Base-by-base conservation (phyloP, 2,329 filamentous ascomycete genomes). In the Ophiostoma piceae region DNA sequence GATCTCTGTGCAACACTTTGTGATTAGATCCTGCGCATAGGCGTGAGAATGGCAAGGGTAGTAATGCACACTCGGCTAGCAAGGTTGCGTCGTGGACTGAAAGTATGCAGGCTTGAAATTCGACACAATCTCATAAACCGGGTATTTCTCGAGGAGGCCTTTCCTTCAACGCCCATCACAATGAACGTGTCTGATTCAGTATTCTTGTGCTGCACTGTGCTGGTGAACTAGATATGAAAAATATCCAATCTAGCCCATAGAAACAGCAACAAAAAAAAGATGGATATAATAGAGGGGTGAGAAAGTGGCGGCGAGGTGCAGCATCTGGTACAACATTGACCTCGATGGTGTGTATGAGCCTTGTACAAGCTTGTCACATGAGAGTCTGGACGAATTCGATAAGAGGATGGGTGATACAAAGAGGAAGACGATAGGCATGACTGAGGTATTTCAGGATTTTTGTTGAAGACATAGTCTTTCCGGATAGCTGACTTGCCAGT, bases 31-130 rank as follows among this genome's bases (percentile, higher is more conserved):
- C 68, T 71, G 70, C 70, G 67, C 67, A 26, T 29, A 5, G 26
- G 9, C 51, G 35, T 35, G 19, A 26, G 32, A 47, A 26, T 5
- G 26, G 14, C 67, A 57, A 54, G 70, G 70, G 67, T 69, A 11
- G 11, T 14, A 35, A 71, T 71, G 70, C 70, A 71, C 11, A 47
- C 66, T 71, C 70, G 70, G 68, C 57, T 71, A 69, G 8, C 29
- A 14, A 47, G 26, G 65, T 66, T 66, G 65, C 22, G 39, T 65
- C 57, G 19, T 57, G 66, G 54, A 41, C 35, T n/a, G 2, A 11
- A 32, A 66, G 16, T 37, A 37, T 37, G 62, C 62, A 11, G n/a
- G 37, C 37, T 41, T n/a, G n/a, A n/a, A 66, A 41, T 7, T 47
- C 43, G 6, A n/a, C 43, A 47, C 16, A 1, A n/a, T n/a, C n/a